Conservation (phyloP, 1,284 basidiomycete genomes). For the Sporisorium iseilematis-ciliati region DNA sequence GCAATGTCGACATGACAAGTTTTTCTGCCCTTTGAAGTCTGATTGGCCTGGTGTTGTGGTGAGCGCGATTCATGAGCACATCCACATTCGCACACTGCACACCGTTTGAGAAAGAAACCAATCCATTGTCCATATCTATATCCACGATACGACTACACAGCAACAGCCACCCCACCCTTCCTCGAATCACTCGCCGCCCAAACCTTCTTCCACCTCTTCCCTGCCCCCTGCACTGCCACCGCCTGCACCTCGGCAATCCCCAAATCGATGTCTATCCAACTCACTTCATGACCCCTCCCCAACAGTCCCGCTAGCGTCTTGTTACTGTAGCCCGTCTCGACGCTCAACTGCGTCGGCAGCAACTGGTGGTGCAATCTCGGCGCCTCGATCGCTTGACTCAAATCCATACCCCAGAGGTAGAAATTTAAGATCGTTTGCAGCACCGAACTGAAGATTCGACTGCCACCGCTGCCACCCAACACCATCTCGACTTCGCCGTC, state of each 20-base stretch:
- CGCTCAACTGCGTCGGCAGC: slow-evolving; percentile 48
- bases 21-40: neutral
- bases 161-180: slow-evolving; percentile 60
- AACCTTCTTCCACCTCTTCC: slow-evolving; percentile 22
- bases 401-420: slow-evolving; percentile 82
- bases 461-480: slow-evolving; percentile 70
- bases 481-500: slow-evolving; percentile 69
- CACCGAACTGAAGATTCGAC: slow-evolving; percentile 77
- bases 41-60: neutral
- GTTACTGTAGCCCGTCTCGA: slow-evolving; percentile 56
- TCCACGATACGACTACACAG: slow-evolving; percentile 51
- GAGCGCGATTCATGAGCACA: neutral
- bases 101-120: neutral
- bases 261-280: slow-evolving; percentile 57
- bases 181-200: slow-evolving; percentile 59
- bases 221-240: slow-evolving; percentile 22
- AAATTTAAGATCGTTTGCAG: slow-evolving; percentile 83
- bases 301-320: slow-evolving; percentile 40
- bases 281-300: slow-evolving; percentile 51
- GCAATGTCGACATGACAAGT: neutral
- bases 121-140: neutral
- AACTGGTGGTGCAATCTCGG: slow-evolving; percentile 90
- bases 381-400: slow-evolving; percentile 83
- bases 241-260: slow-evolving; percentile 61
- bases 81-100: neutral